Evolutionary conservation across 2,329 filamentous ascomycete species (phyloP).

Genomic region (Aspergillus carbonarius): DNA sequence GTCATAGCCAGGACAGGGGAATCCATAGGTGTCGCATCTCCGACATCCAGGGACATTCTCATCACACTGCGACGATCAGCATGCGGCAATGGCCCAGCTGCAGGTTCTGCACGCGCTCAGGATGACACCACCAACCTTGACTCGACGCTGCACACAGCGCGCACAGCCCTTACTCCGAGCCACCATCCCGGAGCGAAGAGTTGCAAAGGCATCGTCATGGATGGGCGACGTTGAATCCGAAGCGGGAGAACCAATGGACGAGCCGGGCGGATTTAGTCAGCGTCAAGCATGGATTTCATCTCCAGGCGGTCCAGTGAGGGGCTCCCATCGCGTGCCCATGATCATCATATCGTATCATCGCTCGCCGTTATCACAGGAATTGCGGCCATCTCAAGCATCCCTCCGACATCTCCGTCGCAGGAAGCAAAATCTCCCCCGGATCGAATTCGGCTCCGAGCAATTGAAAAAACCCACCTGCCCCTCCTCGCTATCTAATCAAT

Average conservation of each 20-base stretch:
- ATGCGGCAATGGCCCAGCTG: not conserved
- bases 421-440: no score
- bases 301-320: not conserved
- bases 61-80: conserved; percentile 31
- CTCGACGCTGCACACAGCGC: conserved; percentile 28
- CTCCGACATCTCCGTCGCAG: no score
- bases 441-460: no score
- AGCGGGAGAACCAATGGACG: not conserved
- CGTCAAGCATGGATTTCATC: not conserved
- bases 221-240: no score
- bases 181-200: no score
- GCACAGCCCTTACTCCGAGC: conserved; percentile 26
- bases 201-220: no score
- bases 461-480: no score
- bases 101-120: no score
- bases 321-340: not conserved
- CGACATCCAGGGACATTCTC: conserved; percentile 32
- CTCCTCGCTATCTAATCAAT: no score
- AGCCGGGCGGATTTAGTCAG: not conserved
- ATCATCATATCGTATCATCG: not conserved
- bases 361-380: not conserved
- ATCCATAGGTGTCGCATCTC: conserved; percentile 35
- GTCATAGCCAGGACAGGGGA: conserved; percentile 35
- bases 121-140: conserved; percentile 22
- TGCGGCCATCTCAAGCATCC: no score